These are phyloP conservation scores for Hypoxylon sp. DNA, from an alignment of 2,329 filamentous ascomycete species.

Conservation along the genomic window DNA sequence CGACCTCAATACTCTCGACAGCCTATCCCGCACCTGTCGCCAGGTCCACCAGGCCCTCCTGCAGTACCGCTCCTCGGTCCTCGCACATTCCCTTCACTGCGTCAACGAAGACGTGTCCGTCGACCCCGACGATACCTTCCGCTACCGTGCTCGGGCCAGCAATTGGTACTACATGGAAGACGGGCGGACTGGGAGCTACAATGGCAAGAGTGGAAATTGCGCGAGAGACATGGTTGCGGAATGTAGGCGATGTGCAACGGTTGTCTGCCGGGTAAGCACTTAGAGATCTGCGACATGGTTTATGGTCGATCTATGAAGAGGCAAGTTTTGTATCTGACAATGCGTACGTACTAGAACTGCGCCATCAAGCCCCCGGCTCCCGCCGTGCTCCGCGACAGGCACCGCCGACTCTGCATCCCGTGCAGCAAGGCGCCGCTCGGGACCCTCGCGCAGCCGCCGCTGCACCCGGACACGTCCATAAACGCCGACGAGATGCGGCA, in stretches of 20 bases:
- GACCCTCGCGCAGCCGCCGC: constrained; percentile 59
- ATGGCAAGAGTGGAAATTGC: constrained; percentile 80
- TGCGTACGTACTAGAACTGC: constrained; percentile 76
- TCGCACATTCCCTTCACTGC: constrained; percentile 82
- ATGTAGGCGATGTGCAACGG: constrained; percentile 80
- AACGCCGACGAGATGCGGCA: constrained; percentile 67
- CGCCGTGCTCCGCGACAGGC: constrained; percentile 75
- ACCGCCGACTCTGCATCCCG: constrained; percentile 82
- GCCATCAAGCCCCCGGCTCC: constrained; percentile 82
- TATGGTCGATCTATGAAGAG: no score
- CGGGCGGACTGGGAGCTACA: constrained; percentile 56
- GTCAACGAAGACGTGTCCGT: constrained; percentile 73
- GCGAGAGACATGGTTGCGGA: constrained; percentile 88
- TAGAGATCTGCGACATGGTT: no score
- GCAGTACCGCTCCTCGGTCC: constrained; percentile 79
- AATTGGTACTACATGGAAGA: constrained; percentile 72
- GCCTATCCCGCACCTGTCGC: constrained; percentile 83
- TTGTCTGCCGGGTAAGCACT: constrained; percentile 84
- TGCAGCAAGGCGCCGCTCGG: constrained; percentile 80
- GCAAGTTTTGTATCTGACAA: constrained; percentile 25
- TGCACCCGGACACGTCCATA: constrained; percentile 61
- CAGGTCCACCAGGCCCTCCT: constrained; percentile 82
- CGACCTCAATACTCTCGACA: constrained; percentile 88
- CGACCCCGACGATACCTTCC: constrained; percentile 66
- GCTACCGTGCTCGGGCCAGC: constrained; percentile 67